Evolutionary conservation across 805 yeast species (phyloP), one percentile per base, ranked within the genome.

Genomic region (Starmerella ratchasimensis): DNA sequence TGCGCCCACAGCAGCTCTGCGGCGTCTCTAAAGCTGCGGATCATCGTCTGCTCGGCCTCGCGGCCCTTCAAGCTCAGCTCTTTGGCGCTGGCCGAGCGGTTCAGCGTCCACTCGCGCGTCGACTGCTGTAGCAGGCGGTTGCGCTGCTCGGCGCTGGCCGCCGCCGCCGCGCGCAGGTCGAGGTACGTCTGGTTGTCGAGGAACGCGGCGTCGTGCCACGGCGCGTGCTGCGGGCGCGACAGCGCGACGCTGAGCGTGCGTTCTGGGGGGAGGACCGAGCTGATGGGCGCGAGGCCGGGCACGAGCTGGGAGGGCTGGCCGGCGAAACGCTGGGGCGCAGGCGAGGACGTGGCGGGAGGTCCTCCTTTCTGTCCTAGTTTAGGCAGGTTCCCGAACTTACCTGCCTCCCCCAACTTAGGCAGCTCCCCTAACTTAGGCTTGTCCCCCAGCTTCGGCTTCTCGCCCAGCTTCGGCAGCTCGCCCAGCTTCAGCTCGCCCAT

Each of bases 41-140:
- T 39, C 58, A 57, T 56, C 23, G 40, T 35, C 13, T 42, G 45
- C 36, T 56, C 51, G 28, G 48, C 49, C n/a, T 34, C 46, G 34
- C 57, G 62, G 17, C 62, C 62, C 47, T 54, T 52, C 18, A 43
- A 44, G 30, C 59, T 53, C 26, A 52, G 37, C 18, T 41, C 29
- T 22, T 52, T 50, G 20, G 62, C 62, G 16, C 47, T 44, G 1
- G 47, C 54, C 2, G 59, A 51, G 35, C 54, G 53, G 38, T 56
- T 56, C 15, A 35, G 29, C 23, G 53, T 43, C 60, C 60, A 58
- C 26, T 49, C 44, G 13, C 43, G 47, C 2, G 58, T 59, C 2
- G 60, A 57, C 43, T 56, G 43, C 26, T 55, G 56, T n/a, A 57
- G 46, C 34, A 50, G 49, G 38, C 55, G 54, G 47, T 58, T 58